phyloP scores from a whole-genome alignment of 176 grass and related monocot genomes.

The Alopecurus myosuroides region DNA sequence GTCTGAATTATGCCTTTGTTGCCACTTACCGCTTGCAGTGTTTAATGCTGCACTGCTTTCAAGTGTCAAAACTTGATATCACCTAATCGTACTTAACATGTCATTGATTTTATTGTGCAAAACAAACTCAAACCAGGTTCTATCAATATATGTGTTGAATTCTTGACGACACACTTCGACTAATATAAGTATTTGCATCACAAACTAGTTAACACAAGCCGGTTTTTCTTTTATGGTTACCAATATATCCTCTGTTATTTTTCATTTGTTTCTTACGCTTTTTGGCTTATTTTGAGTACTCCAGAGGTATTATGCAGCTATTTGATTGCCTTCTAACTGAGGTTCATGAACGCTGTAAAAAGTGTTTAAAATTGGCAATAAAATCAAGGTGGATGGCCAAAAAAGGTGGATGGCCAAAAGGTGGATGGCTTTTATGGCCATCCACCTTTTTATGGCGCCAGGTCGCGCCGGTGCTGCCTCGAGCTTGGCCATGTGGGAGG shows the following conservation, averaged over 20 bases:
- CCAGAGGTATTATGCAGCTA: no score
- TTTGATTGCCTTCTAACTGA: no score
- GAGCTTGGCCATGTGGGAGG: no score
- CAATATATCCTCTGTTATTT: background rate
- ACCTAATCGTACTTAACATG: background rate
- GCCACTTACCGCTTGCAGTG: background rate
- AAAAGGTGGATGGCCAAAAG: no score
- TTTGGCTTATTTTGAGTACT: background rate
- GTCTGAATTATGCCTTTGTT: background rate
- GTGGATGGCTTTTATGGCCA: no score
- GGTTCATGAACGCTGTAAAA: no score
- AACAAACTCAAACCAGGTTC: background rate
- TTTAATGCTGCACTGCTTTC: background rate
- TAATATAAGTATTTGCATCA: background rate
- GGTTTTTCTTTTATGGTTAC: background rate
- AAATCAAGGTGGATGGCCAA: no score
- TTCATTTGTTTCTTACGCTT: slow-evolving; percentile 1
- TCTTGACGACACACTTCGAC: background rate
- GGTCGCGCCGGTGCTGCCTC: no score
- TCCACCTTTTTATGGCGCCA: no score
- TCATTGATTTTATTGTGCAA: background rate
- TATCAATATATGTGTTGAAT: background rate
- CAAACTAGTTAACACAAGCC: background rate
- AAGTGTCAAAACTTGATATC: background rate
- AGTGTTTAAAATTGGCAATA: no score